Percentiles rank a stretch among this genome's conserved stretches.
Evolutionary conservation across 2,329 filamentous ascomycete genomes (phyloP).

Genomic region (Verticillium tricorpus): DNA sequence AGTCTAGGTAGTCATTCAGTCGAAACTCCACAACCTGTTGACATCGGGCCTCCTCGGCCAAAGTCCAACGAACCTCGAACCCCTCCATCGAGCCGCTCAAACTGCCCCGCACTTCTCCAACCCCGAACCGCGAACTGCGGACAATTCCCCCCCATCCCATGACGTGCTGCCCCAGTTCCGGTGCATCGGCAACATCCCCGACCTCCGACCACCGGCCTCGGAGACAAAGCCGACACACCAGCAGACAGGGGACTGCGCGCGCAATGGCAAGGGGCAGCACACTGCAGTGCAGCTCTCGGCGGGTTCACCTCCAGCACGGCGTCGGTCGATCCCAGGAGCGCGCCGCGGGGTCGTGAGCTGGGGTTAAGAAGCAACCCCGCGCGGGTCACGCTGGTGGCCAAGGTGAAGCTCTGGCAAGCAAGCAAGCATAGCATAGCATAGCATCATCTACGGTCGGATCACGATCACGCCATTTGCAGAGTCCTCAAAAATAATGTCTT

Average conservation of each 20-base stretch:
- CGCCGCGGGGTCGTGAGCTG: neutral
- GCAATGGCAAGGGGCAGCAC: neutral
- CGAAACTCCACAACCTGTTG: neutral
- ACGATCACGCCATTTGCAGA: neutral
- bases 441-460: neutral
- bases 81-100: neutral
- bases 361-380: slow-evolving; percentile 1
- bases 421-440: neutral
- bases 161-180: neutral
- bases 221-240: slow-evolving; percentile 6
- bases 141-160: neutral
- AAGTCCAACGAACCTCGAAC: neutral
- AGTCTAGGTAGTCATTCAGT: no score
- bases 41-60: neutral
- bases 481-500: neutral
- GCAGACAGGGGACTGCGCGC: neutral
- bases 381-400: neutral
- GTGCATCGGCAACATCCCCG: neutral
- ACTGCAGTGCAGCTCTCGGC: neutral
- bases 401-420: neutral
- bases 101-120: neutral
- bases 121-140: neutral
- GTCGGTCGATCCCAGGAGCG: neutral
- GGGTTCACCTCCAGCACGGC: neutral
- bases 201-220: slow-evolving; percentile 1